Evolutionary conservation across 495 filamentous ascomycete genomes (phyloP).

Genomic region (Tuber magnatum): DNA sequence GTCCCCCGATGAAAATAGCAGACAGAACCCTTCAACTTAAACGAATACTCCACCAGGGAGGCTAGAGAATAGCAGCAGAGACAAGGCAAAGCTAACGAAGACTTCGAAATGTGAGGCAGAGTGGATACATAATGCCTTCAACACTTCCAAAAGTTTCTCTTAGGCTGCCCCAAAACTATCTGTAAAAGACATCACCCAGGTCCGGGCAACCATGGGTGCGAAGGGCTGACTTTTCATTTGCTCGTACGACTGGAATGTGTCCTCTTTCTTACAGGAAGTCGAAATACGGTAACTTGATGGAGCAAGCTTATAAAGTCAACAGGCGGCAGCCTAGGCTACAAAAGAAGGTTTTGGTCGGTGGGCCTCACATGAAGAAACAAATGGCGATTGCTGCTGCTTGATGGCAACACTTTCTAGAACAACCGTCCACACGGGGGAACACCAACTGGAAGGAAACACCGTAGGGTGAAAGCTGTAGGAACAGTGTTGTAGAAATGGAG

Average conservation of each 20-base stretch:
- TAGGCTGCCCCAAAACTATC: background rate
- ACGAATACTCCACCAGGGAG: background rate
- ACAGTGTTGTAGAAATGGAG: no score
- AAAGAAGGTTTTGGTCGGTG: background rate
- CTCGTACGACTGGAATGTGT: no score
- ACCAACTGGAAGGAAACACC: no score
- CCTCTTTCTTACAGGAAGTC: background rate
- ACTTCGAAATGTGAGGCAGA: background rate
- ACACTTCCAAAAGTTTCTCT: background rate
- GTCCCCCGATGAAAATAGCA: background rate
- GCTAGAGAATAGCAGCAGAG: background rate
- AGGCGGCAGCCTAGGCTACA: background rate
- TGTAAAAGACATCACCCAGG: background rate
- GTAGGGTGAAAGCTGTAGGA: no score
- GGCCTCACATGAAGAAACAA: background rate
- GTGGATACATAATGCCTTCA: background rate
- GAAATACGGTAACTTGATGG: no score
- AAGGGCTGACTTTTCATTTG: background rate
- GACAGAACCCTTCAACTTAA: background rate
- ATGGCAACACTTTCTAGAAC: no score
- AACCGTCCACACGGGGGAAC: no score
- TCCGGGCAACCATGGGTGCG: background rate
- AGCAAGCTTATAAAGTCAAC: background rate
- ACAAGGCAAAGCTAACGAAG: background rate
- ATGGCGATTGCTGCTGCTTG: background rate